These are phyloP conservation scores for Phlyctochytrium planicorne DNA, from an alignment of 192 early-diverging fungal genomes.

Conservation along the genomic window DNA sequence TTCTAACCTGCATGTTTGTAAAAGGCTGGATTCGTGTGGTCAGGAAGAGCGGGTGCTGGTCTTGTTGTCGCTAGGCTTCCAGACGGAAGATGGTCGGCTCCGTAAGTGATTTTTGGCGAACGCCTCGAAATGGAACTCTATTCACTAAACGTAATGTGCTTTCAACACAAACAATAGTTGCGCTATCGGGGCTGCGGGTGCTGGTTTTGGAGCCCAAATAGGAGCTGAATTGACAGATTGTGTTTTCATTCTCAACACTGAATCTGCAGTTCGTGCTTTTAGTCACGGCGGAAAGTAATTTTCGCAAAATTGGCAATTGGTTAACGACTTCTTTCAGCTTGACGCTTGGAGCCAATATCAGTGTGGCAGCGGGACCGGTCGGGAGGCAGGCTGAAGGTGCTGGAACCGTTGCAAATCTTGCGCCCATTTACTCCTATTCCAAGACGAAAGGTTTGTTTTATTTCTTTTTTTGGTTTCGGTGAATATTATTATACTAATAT, in stretches of 20 bases:
- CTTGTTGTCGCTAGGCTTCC: conserved; percentile 77
- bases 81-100: conserved; percentile 73
- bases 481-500: too few species aligned
- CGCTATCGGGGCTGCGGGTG: conserved; percentile 79
- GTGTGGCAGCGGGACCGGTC: conserved; percentile 27
- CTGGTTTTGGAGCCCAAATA: conserved; percentile 61
- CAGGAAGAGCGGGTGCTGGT: conserved; percentile 83
- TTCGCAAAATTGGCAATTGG: neutral
- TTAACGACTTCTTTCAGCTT: conserved; percentile 29
- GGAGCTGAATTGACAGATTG: conserved; percentile 57
- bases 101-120: conserved; percentile 39
- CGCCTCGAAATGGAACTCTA: too few species aligned
- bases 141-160: too few species aligned
- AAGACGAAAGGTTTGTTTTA: conserved; percentile 87
- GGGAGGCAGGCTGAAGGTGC: conserved; percentile 76
- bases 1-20: conserved; percentile 71
- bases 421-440: conserved; percentile 89
- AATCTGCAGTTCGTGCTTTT: conserved; percentile 48
- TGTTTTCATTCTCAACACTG: conserved; percentile 57
- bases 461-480: too few species aligned
- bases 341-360: conserved; percentile 27
- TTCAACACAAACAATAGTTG: conserved; percentile 28
- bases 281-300: conserved; percentile 46
- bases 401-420: conserved; percentile 73
- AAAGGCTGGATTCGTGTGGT: conserved; percentile 88